phyloP scores from a whole-genome alignment of 306 rosid genomes.

The Parietaria judaica region DNA sequence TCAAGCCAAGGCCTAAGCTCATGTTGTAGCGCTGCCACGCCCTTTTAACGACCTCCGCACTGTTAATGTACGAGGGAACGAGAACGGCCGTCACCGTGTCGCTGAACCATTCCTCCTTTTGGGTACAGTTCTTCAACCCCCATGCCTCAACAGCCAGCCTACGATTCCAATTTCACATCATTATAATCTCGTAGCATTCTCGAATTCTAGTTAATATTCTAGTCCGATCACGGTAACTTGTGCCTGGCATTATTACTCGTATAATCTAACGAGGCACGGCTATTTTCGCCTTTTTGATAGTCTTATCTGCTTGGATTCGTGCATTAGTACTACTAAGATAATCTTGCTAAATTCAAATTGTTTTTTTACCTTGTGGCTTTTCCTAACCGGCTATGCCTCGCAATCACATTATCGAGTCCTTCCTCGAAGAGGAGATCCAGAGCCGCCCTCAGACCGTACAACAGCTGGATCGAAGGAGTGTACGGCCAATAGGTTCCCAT shows the following conservation, averaged over 20 bases:
- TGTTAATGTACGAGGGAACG: conserved; percentile 83
- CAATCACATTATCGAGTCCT: conserved; percentile 86
- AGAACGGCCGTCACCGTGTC: conserved; percentile 91
- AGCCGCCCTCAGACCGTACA: conserved; percentile 79
- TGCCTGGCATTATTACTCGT: too few species aligned
- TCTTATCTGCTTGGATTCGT: background rate
- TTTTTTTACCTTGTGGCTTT: conserved; percentile 64
- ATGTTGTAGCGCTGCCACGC: conserved; percentile 90
- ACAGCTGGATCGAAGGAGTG: conserved; percentile 89
- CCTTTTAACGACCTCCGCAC: conserved; percentile 78
- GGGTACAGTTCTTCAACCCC: conserved; percentile 99
- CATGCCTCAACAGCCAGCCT: conserved; percentile 99
- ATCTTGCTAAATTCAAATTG: background rate
- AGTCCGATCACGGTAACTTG: too few species aligned
- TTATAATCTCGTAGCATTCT: background rate
- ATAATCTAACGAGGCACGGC: too few species aligned
- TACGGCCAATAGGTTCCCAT: conserved; percentile 95
- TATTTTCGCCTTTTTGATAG: too few species aligned
- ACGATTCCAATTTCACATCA: conserved; percentile 4
- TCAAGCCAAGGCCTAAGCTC: conserved; percentile 93
- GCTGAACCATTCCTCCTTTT: conserved; percentile 87
- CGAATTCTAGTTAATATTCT: too few species aligned
- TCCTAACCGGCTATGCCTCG: conserved; percentile 84
- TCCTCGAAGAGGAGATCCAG: conserved; percentile 89
- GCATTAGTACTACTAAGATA: background rate